These are phyloP conservation scores for Stagonosporopsis rhizophila DNA, from an alignment of 2,329 filamentous ascomycete genomes.

Conservation along the genomic window DNA sequence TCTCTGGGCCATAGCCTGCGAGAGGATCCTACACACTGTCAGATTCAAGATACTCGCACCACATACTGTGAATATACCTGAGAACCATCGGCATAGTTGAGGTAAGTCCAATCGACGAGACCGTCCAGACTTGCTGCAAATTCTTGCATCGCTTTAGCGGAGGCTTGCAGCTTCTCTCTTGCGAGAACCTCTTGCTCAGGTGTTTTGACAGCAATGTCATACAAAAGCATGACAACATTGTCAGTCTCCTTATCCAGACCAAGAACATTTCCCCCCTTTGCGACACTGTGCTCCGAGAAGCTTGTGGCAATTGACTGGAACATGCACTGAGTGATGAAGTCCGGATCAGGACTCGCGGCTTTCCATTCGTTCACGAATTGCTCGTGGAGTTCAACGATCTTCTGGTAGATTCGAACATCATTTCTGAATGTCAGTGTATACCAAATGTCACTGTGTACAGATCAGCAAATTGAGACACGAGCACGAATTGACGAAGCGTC, in stretches of 20 bases:
- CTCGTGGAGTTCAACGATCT: conserved; percentile 32
- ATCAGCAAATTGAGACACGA: conserved; percentile 3
- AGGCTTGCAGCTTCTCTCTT: conserved; percentile 19
- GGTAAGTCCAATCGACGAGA: conserved; percentile 31
- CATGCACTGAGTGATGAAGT: conserved; percentile 37
- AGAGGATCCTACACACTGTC: conserved; percentile 45
- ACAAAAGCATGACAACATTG: conserved; percentile 33
- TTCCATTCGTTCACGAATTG: conserved; percentile 31
- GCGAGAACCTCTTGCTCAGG: conserved; percentile 24
- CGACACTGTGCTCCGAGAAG: conserved; percentile 27
- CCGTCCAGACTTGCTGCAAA: conserved; percentile 22
- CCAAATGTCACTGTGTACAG: conserved; percentile 25
- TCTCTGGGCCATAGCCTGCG: conserved; percentile 50
- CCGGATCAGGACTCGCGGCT: conserved; percentile 10
- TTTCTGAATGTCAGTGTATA: conserved; percentile 38
- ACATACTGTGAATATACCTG: conserved; percentile 16
- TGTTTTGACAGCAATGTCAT: conserved; percentile 26
- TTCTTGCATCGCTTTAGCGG: conserved; percentile 20
- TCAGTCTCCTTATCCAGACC: conserved; percentile 28
- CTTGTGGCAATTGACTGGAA: conserved; percentile 31
- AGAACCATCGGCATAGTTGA: conserved; percentile 47
- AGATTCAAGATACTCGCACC: neutral
- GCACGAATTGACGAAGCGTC: neutral
- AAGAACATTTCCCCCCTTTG: conserved; percentile 37
- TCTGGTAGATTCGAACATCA: conserved; percentile 20